Conservation (phyloP, 1,284 basidiomycete species). For the Cystobasidium slooffiae region DNA sequence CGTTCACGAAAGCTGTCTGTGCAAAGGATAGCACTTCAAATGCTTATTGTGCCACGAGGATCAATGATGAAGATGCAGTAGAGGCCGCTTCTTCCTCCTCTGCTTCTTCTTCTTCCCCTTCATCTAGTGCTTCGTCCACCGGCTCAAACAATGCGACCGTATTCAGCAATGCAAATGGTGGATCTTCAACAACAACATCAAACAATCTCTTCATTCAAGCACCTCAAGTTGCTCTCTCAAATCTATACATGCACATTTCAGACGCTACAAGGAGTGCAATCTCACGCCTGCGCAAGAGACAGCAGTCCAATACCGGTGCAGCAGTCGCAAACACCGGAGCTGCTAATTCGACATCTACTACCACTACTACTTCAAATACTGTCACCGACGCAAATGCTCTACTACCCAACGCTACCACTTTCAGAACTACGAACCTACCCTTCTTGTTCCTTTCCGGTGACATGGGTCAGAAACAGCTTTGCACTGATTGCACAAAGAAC, state of each 20-base stretch:
- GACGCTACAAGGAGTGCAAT: constrained; percentile 25
- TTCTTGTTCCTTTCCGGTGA: constrained; percentile 75
- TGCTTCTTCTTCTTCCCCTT: constrained; percentile 48
- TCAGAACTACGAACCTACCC: constrained; percentile 67
- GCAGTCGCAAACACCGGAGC: neutral
- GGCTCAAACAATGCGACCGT: constrained; percentile 3
- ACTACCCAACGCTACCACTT: constrained; percentile 71
- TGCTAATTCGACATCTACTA: constrained; percentile 21
- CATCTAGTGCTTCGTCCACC: constrained; percentile 22
- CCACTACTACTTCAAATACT: constrained; percentile 18
- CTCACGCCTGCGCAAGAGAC: constrained; percentile 17
- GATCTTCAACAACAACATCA: neutral
- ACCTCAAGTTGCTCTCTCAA: constrained; percentile 15
- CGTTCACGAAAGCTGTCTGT: constrained; percentile 72
- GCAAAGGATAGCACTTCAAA: constrained; percentile 69
- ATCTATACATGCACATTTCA: constrained; percentile 36
- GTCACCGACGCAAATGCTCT: constrained; percentile 54
- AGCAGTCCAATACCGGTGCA: neutral
- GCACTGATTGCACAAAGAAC: constrained; percentile 77
- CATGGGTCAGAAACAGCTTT: constrained; percentile 65
- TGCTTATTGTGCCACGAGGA: constrained; percentile 66
- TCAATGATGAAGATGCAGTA: constrained; percentile 46
- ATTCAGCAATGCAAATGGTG: constrained; percentile 29
- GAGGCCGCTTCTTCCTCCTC: constrained; percentile 56
- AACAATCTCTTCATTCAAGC: constrained; percentile 27